Conservation (phyloP, 495 filamentous ascomycete species). For the Podospora comata region DNA sequence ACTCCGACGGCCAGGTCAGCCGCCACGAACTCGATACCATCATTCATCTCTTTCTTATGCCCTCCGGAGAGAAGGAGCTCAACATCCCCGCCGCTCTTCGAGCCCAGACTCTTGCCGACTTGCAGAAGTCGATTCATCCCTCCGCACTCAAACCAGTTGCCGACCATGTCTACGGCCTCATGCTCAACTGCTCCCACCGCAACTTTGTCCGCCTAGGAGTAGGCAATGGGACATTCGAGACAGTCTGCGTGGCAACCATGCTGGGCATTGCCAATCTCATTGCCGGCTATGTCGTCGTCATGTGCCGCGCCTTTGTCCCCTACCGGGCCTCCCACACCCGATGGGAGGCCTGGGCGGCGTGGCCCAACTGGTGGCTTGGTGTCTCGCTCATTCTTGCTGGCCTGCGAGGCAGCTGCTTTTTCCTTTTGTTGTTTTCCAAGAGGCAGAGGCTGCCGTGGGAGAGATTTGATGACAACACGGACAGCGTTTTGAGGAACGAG, state of each 20-base stretch:
- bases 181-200: slow-evolving; percentile 50
- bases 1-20: slow-evolving; percentile 11
- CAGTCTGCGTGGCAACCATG: slow-evolving; percentile 40
- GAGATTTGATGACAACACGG: slow-evolving; percentile 34
- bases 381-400: slow-evolving; percentile 37
- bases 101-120: slow-evolving; percentile 28
- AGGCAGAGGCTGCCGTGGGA: slow-evolving; percentile 44
- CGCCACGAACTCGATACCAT: slow-evolving; percentile 37
- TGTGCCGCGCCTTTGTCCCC: slow-evolving; percentile 34
- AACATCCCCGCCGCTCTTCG: slow-evolving; percentile 41
- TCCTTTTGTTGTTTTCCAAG: slow-evolving; percentile 41
- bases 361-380: slow-evolving; percentile 43
- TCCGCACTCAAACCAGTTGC: slow-evolving; percentile 35
- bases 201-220: slow-evolving; percentile 50
- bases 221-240: slow-evolving; percentile 45
- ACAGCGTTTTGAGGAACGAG: slow-evolving; percentile 11
- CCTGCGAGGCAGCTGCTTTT: slow-evolving; percentile 42
- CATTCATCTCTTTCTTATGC: slow-evolving; percentile 37
- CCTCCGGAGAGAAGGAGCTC: slow-evolving; percentile 40
- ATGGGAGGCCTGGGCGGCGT: slow-evolving; percentile 38
- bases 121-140: slow-evolving; percentile 30
- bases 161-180: slow-evolving; percentile 44
- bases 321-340: slow-evolving; percentile 32
- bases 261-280: slow-evolving; percentile 35
- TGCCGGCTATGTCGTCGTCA: slow-evolving; percentile 34